Base-by-base conservation (phyloP, 1,139 yeast genomes). In the Taphrina sp. region DNA sequence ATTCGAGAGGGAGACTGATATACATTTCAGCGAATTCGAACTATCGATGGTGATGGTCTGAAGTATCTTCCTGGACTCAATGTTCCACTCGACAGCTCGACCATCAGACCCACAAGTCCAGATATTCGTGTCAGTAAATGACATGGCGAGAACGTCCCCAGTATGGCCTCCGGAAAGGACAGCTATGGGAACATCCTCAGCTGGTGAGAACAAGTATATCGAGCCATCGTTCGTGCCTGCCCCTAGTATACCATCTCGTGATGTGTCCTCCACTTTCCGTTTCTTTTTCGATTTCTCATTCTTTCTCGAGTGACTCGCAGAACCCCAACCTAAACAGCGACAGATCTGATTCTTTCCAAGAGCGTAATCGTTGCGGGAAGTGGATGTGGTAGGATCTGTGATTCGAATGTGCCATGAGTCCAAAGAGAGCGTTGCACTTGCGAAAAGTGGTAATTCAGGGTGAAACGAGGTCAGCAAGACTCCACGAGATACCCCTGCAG, bases 81-180 rank as follows among this genome's bases (percentile, higher is more conserved):
- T 61, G 63, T 84, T 83, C 82, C 89, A 85, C 67, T 84, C 85
- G 59, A 76, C 76, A 26, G 86, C 65, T 38, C 71, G 69, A 12
- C 92, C 92, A 39, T 76, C 76, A 5, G 76, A 69, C 65, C 87
- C 95, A 41, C 83, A 75, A 22, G 81, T 71, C 84, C 88, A 85
- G 1, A 76, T 52, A 2, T 79, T 74, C 62, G 72, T 74, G 57
- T 76, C 77, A 60, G 82, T 72, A 64, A 80, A 83, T 12, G 35
- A 23, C 22, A 43, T 24, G 12, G 54, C 57, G 10, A 76, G 72
- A 29, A 85, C 76, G 12, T 81, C 75, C 16, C 76, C 72, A 34
- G 78, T 75, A 56, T 74, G 72, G n/a, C 80, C 76, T 12, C 80
- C 76, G 7, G 72, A 68, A 39, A 85, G 70, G 58, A 76, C 82